These are phyloP conservation scores for Russula sp. DNA, from an alignment of 768 basidiomycete genomes.

Conservation along the genomic window DNA sequence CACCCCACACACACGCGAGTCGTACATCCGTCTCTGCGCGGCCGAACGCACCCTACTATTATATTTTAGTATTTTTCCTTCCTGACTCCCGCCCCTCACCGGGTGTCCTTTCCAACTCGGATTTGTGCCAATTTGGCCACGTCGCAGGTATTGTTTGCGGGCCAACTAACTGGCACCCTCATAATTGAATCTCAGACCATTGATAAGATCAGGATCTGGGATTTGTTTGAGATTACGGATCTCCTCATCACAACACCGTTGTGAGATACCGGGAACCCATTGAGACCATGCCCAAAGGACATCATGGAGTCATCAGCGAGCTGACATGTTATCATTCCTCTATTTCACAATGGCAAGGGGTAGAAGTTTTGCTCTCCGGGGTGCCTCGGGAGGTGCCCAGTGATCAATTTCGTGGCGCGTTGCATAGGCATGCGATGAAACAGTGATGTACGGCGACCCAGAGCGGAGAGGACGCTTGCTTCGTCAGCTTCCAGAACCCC, in stretches of 20 bases:
- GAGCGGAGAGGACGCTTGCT: constrained; percentile 3
- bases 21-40: neutral
- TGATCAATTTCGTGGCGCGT: neutral
- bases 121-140: neutral
- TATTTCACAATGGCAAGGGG: neutral
- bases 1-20: constrained; percentile 11
- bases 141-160: neutral
- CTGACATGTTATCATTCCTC: neutral
- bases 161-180: constrained; percentile 3
- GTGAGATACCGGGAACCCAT: neutral
- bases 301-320: neutral
- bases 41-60: neutral
- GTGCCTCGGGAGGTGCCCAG: neutral
- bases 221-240: constrained; percentile 12
- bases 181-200: neutral
- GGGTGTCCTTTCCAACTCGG: neutral
- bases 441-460: neutral
- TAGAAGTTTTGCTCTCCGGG: neutral
- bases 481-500: constrained; percentile 18
- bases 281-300: neutral
- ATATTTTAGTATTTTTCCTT: neutral
- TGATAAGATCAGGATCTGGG: constrained; percentile 20
- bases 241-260: neutral
- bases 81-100: neutral
- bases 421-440: neutral